phyloP scores from a whole-genome alignment of 306 rosid species.

The Oxytropis ochrocephala region DNA sequence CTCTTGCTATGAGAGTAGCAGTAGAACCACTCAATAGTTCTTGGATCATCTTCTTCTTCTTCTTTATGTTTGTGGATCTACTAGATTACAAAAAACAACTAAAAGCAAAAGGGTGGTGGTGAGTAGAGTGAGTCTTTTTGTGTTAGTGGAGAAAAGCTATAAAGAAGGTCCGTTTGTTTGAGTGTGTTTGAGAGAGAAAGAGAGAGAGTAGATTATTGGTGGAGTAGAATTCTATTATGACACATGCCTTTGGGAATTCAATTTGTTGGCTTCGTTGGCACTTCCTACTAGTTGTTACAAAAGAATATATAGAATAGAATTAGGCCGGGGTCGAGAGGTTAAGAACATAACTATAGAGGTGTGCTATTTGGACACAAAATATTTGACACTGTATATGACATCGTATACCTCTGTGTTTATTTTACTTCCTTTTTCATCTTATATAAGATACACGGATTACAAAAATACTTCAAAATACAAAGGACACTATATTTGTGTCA shows the following conservation, averaged over 20 bases:
- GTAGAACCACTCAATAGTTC: constrained; percentile 73
- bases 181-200: constrained; percentile 15
- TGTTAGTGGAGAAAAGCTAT: constrained; percentile 51
- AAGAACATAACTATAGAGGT: too few relatives aligned
- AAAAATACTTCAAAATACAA: too few relatives aligned
- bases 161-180: constrained; percentile 53
- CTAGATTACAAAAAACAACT: constrained; percentile 66
- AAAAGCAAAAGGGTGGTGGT: constrained; percentile 48
- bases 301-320: constrained; percentile 30
- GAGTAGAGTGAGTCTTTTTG: constrained; percentile 44
- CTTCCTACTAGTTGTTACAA: constrained; percentile 30
- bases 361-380: too few relatives aligned
- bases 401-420: too few relatives aligned
- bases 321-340: too few relatives aligned
- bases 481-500: too few relatives aligned
- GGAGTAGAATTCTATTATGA: constrained; percentile 29
- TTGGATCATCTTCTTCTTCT: constrained; percentile 65
- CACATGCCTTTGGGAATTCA: constrained; percentile 41
- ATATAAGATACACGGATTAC: too few relatives aligned
- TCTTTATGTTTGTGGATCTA: constrained; percentile 43
- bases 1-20: constrained; percentile 34
- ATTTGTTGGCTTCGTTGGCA: constrained; percentile 34
- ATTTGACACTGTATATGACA: too few relatives aligned
- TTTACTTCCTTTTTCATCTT: too few relatives aligned
- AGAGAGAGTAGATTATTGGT: not conserved